A percentile compares a stretch with the other conserved stretches of the same genome.
Evolutionary conservation across 2,329 filamentous ascomycete genomes (phyloP).

Genomic region (Monilinia laxa): DNA sequence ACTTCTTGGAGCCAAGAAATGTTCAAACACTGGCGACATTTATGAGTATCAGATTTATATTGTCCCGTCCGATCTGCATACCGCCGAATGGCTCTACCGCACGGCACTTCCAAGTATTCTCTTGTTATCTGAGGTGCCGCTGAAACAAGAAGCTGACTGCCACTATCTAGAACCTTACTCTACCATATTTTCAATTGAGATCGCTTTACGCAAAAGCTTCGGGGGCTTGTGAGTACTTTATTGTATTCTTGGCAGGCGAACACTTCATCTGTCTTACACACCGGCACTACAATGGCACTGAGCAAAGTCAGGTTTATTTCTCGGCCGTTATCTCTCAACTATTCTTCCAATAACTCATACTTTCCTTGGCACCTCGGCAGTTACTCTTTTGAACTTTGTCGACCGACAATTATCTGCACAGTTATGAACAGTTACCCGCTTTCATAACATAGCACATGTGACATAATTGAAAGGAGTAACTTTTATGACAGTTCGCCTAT

Average conservation of each 20-base stretch:
- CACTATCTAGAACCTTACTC: not conserved
- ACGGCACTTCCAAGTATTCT: not conserved
- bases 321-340: too few relatives aligned
- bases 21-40: not conserved
- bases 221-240: not conserved
- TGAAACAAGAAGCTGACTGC: not conserved
- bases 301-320: not conserved
- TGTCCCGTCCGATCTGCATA: not conserved
- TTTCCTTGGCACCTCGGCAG: not conserved
- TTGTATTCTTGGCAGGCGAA: not conserved
- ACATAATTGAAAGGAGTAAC: conserved; percentile 4
- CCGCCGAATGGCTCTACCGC: conserved; percentile 4
- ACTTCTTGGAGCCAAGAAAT: not conserved
- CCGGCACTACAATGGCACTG: not conserved
- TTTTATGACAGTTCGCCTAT: not conserved
- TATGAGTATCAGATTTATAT: not conserved
- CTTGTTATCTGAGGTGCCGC: not conserved
- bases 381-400: not conserved
- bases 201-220: not conserved
- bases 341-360: not conserved
- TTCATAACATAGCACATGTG: conserved; percentile 1
- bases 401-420: not conserved
- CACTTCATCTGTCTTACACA: not conserved
- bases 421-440: not conserved
- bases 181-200: not conserved